phyloP scores from a whole-genome alignment of 768 basidiomycete species.

The Leccinum ochraceum region DNA sequence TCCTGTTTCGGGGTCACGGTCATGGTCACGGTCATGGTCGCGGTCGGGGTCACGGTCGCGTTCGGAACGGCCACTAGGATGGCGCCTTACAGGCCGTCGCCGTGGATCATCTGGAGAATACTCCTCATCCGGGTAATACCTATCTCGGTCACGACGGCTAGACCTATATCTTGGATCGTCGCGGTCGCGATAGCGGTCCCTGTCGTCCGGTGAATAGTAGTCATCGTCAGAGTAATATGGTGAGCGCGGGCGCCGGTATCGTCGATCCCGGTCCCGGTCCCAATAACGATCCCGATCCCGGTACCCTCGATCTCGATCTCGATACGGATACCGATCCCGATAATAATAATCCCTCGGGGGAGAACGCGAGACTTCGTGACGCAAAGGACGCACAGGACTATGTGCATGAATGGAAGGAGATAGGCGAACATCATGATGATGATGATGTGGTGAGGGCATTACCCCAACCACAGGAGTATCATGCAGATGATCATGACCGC shows the following conservation, averaged over 20 bases:
- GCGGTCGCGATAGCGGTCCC: constrained; percentile 7
- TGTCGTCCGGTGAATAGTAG: constrained; percentile 16
- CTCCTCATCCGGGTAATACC: constrained; percentile 2
- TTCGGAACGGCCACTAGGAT: constrained; percentile 18
- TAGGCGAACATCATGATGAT: constrained; percentile 13
- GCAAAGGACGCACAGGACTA: constrained; percentile 6
- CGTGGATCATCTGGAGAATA: constrained; percentile 14
- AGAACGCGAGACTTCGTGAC: constrained; percentile 3
- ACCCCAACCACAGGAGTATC: constrained; percentile 17
- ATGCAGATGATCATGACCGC: constrained; percentile 24
- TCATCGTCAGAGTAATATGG: constrained; percentile 9
- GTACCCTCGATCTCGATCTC: background rate
- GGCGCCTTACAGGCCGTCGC: constrained; percentile 5
- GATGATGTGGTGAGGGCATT: constrained; percentile 10
- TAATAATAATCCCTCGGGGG: constrained; percentile 10
- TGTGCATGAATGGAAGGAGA: constrained; percentile 29
- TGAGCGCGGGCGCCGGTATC: constrained; percentile 1
- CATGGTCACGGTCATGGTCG: no score
- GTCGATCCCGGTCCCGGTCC: background rate
- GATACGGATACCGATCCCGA: background rate
- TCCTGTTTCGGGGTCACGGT: constrained; percentile 1
- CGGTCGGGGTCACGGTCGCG: no score
- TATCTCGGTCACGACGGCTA: background rate
- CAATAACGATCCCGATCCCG: constrained; percentile 2
- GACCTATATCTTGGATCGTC: constrained; percentile 12